These are phyloP conservation scores for Pseudogymnoascus sp. DNA, from an alignment of 2,329 filamentous ascomycete genomes.

Conservation along the genomic window DNA sequence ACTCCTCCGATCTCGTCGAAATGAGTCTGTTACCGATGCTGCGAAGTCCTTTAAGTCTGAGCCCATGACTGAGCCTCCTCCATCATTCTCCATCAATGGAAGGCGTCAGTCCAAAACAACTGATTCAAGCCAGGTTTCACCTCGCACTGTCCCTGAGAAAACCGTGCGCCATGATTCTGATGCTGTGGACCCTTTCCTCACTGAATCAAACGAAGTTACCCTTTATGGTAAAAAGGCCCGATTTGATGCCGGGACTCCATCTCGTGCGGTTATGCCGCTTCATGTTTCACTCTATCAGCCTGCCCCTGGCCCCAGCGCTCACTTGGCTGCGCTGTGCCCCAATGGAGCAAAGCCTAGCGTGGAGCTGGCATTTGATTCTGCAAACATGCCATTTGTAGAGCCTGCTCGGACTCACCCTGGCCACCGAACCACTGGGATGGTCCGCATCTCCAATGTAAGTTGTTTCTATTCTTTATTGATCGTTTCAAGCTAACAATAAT, in stretches of 20 bases:
- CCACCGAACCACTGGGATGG: constrained; percentile 26
- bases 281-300: background rate
- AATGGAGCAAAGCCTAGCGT: constrained; percentile 17
- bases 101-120: background rate
- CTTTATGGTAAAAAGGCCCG: background rate
- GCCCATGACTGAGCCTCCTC: background rate
- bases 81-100: background rate
- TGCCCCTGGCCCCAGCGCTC: background rate
- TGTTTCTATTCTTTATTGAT: constrained; percentile 14
- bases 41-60: background rate
- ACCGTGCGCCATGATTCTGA: background rate
- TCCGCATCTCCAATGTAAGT: constrained; percentile 32
- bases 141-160: background rate
- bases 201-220: background rate
- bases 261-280: background rate
- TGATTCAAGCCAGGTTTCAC: background rate
- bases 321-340: constrained; percentile 1
- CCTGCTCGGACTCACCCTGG: constrained; percentile 23
- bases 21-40: background rate
- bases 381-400: constrained; percentile 31
- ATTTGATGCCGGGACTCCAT: background rate
- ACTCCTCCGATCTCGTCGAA: background rate
- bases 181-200: background rate
- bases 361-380: constrained; percentile 22
- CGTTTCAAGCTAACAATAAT: constrained; percentile 12